Base-by-base conservation (phyloP, 345 rosid species). In the Citrus reticulata region DNA sequence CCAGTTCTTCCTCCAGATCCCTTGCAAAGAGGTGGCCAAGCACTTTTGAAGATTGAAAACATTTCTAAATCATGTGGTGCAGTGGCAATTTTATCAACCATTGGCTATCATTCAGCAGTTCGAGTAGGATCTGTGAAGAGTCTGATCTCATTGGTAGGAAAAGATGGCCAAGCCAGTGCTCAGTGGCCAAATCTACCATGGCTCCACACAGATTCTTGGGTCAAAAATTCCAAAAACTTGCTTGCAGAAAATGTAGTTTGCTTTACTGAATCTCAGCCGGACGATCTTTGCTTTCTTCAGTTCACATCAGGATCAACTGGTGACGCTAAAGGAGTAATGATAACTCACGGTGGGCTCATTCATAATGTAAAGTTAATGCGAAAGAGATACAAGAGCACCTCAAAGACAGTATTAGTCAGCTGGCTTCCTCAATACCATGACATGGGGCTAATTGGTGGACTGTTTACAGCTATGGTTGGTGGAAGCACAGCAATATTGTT, bases 341-440 rank as follows among this genome's bases (percentile, higher is more conserved):
- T 91, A 62, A 88, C 91, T 81, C 90, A 89, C 34, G 87, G 90
- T 14, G 93, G 91, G 9, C 90, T 91, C 65, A 70, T 91, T 73
- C 93, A 88, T 83, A 91, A 91, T 58, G 91, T 89, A 79, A 91
- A 89, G 81, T 60, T 88, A 83, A 91, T 89, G 95, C 72, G 83
- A 40, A 84, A 77, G 78, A 83, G 70, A 79, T 91, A 89, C 68
- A 84, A 51, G 80, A 88, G 91, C 87, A 88, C 88, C 74, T 91
- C 95, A 30, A 83, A 85, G 69, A 89, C 93, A n/a, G 87, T 89
- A 29, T 75, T 85, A 9, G 84, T 89, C 55, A 88, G 91, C 75
- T 91, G 95, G 95, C 93, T 91, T 77, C 95, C 95, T 39, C 95
- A 91, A 57, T 91, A 91, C 82, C 95, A 91, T 81, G 93, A 89